Percentiles rank a stretch among this genome's conserved stretches.
These are phyloP conservation scores for Microbotryum lychnidis-dioicae DNA, from an alignment of 1,284 basidiomycete genomes.

Conservation along the genomic window DNA sequence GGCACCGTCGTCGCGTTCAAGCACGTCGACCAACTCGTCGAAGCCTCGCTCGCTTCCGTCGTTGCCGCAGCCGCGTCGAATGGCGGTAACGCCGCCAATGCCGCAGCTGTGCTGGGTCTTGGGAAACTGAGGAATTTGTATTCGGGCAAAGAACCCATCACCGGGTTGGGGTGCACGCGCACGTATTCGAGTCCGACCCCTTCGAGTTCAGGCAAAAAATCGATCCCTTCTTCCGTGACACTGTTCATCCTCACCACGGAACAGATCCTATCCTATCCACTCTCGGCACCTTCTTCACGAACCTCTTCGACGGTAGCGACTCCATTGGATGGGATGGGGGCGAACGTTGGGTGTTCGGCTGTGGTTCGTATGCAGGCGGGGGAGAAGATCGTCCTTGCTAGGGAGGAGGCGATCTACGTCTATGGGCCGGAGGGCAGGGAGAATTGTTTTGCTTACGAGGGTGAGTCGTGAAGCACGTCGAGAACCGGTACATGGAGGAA, in stretches of 20 bases:
- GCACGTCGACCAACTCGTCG: constrained; percentile 70
- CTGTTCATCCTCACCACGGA: constrained; percentile 85
- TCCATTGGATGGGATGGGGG: constrained; percentile 77
- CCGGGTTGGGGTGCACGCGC: constrained; percentile 15
- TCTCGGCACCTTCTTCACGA: constrained; percentile 48
- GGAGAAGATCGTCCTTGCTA: constrained; percentile 65
- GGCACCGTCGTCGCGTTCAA: constrained; percentile 89
- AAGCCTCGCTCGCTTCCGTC: constrained; percentile 17
- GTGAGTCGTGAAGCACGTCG: constrained; percentile 41
- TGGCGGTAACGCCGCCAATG: constrained; percentile 33
- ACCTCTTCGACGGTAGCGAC: constrained; percentile 44
- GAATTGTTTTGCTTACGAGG: constrained; percentile 83
- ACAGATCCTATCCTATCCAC: constrained; percentile 63
- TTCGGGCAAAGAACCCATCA: constrained; percentile 12
- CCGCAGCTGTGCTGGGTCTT: background rate
- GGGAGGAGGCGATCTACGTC: constrained; percentile 86
- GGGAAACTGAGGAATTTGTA: background rate
- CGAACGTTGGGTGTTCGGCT: constrained; percentile 70
- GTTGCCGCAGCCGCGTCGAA: constrained; percentile 35
- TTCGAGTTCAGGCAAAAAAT: constrained; percentile 11
- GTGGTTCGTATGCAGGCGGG: constrained; percentile 53
- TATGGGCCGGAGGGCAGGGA: constrained; percentile 76
- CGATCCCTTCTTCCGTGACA: constrained; percentile 5
- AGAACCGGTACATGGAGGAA: background rate
- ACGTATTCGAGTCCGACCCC: constrained; percentile 29